Evolutionary conservation across 192 early-diverging fungal genomes (phyloP).

Genomic region (Gamsiella multidivaricata): DNA sequence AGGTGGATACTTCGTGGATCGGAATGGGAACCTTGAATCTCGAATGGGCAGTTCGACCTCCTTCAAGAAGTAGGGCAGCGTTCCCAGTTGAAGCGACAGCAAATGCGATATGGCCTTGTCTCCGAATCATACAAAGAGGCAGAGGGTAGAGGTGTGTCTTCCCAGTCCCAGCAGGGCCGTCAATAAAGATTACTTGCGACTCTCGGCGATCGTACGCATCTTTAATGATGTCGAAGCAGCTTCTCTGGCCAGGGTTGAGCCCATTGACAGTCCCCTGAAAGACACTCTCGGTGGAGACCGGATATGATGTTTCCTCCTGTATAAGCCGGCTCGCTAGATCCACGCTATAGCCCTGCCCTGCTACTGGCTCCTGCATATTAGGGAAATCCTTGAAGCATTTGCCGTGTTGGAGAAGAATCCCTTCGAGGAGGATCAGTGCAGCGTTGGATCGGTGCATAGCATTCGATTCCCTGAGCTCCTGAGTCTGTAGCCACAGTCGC

Average conservation of each 20-base stretch:
- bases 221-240: background rate
- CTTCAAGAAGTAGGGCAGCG: conserved; percentile 36
- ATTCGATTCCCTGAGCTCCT: too few species aligned
- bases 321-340: too few species aligned
- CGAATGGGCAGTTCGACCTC: conserved; percentile 46
- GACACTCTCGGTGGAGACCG: too few species aligned
- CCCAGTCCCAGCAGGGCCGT: conserved; percentile 26
- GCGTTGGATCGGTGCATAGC: background rate
- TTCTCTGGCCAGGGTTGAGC: background rate
- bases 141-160: conserved; percentile 26
- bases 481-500: background rate
- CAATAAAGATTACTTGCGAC: conserved; percentile 17
- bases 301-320: too few species aligned
- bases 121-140: conserved; percentile 8
- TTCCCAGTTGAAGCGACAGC: conserved; percentile 50
- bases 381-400: background rate
- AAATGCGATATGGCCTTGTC: conserved; percentile 16
- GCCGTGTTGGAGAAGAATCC: background rate
- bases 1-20: conserved; percentile 27
- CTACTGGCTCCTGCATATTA: too few species aligned
- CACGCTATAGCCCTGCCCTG: too few species aligned
- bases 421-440: background rate
- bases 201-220: background rate
- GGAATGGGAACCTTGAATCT: conserved; percentile 44
- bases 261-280: background rate